Evolutionary conservation across 2,329 filamentous ascomycete genomes (phyloP), one percentile per base, ranked within the genome.

Genomic region (Xylaria sp.): DNA sequence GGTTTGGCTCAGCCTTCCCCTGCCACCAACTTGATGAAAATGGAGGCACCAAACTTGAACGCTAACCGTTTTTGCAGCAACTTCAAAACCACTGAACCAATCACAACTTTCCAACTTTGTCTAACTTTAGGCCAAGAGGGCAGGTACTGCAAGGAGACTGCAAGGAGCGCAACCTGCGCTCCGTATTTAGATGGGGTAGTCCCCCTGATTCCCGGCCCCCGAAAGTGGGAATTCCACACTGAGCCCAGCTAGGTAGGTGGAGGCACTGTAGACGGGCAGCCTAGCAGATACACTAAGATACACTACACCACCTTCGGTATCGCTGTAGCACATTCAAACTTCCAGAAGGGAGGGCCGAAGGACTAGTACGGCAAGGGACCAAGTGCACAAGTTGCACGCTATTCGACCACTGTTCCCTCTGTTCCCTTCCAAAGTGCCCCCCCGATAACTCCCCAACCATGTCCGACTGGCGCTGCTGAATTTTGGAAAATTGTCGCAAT

Each of bases 401-500:
- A 52, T 43, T 39, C 34, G n/a, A 43, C 32, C 52, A 45, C 65
- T 65, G 45, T 18, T 30, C 28, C n/a, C 48, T 34, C 60, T 59
- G 41, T 4, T 20, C 32, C 13, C 53, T 41, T 25, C 53, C 53
- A 20, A 39, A 41, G 23, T 36, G 52, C 32, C 45, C 20, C 20
- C 48, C 25, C 48, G 23, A 34, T 25, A 15, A 15, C 39, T 45
- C 59, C 66, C 66, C 55, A 59, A 63, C 63, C 58, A 39, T 57
- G 60, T 50, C 43, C 41, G 43, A 41, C 52, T 58, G 60, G 58
- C 41, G 60, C 69, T 46, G 63, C 59, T 60, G 48, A 50, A 53
- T 60, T 71, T 64, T 65, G 62, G 69, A 67, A 71, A 71, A 65
- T 70, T 70, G 67, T 69, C 67, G 70, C 70, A 71, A 66, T 59